Evolutionary conservation across 129 eudicot species (phyloP).

Genomic region (Glebionis coronaria): DNA sequence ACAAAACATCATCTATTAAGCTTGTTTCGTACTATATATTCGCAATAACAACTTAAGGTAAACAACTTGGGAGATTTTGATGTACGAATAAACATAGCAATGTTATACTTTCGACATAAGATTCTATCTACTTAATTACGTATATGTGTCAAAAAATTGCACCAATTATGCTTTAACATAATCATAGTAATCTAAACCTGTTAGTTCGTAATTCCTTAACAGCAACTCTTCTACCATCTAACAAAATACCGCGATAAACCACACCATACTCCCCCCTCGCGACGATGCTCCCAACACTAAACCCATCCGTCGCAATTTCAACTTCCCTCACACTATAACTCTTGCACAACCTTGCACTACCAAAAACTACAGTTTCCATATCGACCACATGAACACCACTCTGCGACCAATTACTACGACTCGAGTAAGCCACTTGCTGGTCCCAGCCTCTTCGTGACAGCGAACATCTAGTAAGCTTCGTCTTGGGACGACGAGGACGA

Average conservation of each 20-base stretch:
- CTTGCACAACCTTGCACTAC: slow-evolving; percentile 13
- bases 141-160: too few relatives aligned
- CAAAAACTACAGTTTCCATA: not conserved
- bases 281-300: slow-evolving; percentile 36
- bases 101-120: too few relatives aligned
- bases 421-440: slow-evolving; percentile 12
- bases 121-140: too few relatives aligned
- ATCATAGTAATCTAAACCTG: slow-evolving; percentile 14
- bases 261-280: slow-evolving; percentile 42
- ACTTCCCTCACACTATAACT: slow-evolving; percentile 31
- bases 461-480: not conserved
- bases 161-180: too few relatives aligned
- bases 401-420: not conserved
- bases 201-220: slow-evolving; percentile 31
- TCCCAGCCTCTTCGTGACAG: slow-evolving; percentile 29
- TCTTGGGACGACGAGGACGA: slow-evolving; percentile 10
- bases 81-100: not conserved
- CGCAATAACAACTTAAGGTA: not conserved
- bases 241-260: slow-evolving; percentile 35
- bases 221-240: slow-evolving; percentile 40
- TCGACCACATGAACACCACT: slow-evolving; percentile 1
- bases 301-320: slow-evolving; percentile 36
- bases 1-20: not conserved
- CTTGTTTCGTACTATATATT: not conserved
- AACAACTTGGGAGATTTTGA: not conserved